These are phyloP conservation scores for Ophiostoma ips DNA, from an alignment of 2,329 filamentous ascomycete genomes.

Conservation along the genomic window DNA sequence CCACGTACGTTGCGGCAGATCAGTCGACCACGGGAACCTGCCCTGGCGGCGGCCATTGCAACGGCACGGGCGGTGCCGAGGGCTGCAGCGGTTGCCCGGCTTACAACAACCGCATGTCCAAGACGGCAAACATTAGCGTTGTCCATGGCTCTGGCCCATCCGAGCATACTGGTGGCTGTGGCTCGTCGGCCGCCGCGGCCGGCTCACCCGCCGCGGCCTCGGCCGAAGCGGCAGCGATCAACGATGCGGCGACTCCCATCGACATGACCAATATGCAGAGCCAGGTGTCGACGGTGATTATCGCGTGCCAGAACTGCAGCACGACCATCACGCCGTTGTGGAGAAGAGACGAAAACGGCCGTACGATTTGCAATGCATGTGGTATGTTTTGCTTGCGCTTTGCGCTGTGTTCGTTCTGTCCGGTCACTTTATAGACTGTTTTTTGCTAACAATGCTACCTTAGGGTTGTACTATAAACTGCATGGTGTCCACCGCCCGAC, in stretches of 20 bases:
- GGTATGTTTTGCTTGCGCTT: constrained; percentile 43
- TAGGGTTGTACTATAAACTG: constrained; percentile 78
- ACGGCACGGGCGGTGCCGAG: constrained; percentile 88
- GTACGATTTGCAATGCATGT: constrained; percentile 97
- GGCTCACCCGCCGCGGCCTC: neutral
- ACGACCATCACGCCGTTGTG: constrained; percentile 95
- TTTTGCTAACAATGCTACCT: neutral
- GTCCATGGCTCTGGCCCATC: constrained; percentile 23
- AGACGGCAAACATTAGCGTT: constrained; percentile 59
- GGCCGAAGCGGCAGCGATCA: neutral
- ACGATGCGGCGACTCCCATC: constrained; percentile 29
- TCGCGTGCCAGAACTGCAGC: constrained; percentile 92
- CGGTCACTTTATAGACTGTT: no score
- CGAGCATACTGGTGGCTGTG: neutral
- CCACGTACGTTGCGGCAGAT: constrained; percentile 66
- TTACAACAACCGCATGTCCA: constrained; percentile 92
- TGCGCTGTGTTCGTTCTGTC: neutral
- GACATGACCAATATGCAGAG: constrained; percentile 35
- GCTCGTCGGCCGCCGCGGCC: neutral
- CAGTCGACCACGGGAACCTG: constrained; percentile 73
- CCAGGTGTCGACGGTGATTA: constrained; percentile 50
- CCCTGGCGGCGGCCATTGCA: constrained; percentile 86
- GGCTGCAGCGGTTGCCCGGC: constrained; percentile 93
- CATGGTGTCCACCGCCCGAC: constrained; percentile 87
- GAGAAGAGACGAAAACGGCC: constrained; percentile 84